Evolutionary conservation across 163 green algal genomes (phyloP), one percentile per base, ranked within the genome.

Genomic region (Prototheca cutis): DNA sequence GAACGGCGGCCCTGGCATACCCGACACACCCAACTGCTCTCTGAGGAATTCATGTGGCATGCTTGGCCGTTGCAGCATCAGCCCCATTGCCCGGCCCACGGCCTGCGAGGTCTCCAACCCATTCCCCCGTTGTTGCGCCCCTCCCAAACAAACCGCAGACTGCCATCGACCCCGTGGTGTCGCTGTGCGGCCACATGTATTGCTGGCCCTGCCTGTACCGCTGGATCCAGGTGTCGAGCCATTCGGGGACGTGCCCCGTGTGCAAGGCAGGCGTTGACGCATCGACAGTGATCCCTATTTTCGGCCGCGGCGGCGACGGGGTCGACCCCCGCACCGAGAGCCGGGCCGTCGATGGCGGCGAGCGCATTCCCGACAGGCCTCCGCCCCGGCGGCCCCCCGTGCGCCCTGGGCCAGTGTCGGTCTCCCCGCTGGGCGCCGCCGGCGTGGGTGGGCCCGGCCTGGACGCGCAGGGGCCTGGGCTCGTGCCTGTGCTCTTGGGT

Each of bases 151-250:
- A n/a, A n/a, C 7, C 27, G 53, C 58, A 72, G 39, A 48, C 94
- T 1, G 80, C 86, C 0, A 78, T 81, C 31, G 84, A 97, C 53
- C 90, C 90, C 4, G 84, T 97, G 15, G 86, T 97, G 6, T 97
- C 90, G 23, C 68, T 94, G 2, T 97, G 90, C 65, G 90, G 90
- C 4, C 90, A 97, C 65, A 73, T 97, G 0, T 97, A 90, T 69
- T 97, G 90, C 76, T 97, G 90, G 90, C 78, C 84, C 0, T 97
- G 90, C 76, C 66, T 97, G 6, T 95, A 91, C 62, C 75, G 82
- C 45, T 96, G 89, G 89, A 79, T 95, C 63, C 82, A 93, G 59
- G 64, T 89, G 42, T 78, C 88, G 32, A 75, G 47, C 18, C 67
- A 75, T 45, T 80, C 59, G 39, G 66, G 72, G n/a, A 73, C 79